Percentiles rank a stretch among this genome's conserved stretches.
phyloP scores from a whole-genome alignment of 257 asterid species.

The Osmanthus fragrans region DNA sequence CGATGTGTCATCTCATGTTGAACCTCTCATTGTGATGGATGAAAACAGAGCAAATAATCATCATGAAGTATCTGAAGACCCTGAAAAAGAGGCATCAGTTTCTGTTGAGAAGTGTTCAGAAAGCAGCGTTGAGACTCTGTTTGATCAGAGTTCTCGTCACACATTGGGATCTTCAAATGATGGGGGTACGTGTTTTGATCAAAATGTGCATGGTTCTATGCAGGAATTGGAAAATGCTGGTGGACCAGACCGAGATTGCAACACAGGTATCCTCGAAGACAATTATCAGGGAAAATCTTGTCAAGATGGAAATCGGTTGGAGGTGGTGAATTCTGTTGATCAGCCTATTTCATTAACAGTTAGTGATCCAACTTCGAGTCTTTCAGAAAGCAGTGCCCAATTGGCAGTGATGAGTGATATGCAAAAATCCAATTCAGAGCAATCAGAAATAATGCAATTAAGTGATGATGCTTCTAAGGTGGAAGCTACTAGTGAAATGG shows the following conservation, averaged over 20 bases:
- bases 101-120: constrained; percentile 20
- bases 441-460: constrained; percentile 25
- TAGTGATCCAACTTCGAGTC: constrained; percentile 21
- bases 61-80: constrained; percentile 26
- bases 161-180: constrained; percentile 21
- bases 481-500: constrained; percentile 26
- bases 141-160: constrained; percentile 20
- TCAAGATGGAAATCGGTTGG: constrained; percentile 12
- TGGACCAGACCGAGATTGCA: constrained; percentile 13
- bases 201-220: constrained; percentile 8
- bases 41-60: constrained; percentile 22
- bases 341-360: neutral
- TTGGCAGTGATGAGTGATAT: constrained; percentile 33
- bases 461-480: constrained; percentile 25
- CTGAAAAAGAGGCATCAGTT: constrained; percentile 28
- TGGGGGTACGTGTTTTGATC: constrained; percentile 12
- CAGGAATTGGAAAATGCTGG: constrained; percentile 13
- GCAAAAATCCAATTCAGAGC: constrained; percentile 28
- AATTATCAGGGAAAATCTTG: constrained; percentile 21
- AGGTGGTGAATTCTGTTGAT: neutral
- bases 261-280: constrained; percentile 12
- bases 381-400: constrained; percentile 31
- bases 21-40: constrained; percentile 28
- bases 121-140: constrained; percentile 17
- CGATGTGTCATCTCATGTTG: constrained; percentile 22